Conservation (phyloP, 1,284 basidiomycete species). For the Cerrena zonata region DNA sequence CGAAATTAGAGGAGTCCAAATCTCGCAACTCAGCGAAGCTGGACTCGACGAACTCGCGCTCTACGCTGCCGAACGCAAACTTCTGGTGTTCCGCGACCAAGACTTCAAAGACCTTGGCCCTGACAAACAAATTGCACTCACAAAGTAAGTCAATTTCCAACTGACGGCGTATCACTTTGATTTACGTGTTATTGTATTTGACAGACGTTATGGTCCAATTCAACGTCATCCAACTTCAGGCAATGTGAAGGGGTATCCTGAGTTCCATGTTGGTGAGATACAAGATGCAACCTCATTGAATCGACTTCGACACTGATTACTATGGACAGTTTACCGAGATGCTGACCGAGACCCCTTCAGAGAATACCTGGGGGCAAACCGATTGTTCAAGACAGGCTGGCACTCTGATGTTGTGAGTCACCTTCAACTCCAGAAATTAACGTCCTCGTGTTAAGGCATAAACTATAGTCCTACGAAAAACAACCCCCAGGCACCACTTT, state of each 20-base stretch:
- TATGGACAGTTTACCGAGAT: constrained; percentile 42
- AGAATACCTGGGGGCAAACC: constrained; percentile 29
- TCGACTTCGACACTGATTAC: too few relatives aligned
- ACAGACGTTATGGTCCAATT: constrained; percentile 51
- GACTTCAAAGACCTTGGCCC: constrained; percentile 51
- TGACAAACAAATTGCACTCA: constrained; percentile 47
- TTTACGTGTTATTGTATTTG: background rate
- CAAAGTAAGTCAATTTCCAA: constrained; percentile 9
- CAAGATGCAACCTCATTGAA: too few relatives aligned
- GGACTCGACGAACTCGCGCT: constrained; percentile 61
- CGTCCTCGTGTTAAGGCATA: background rate
- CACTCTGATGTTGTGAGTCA: constrained; percentile 40
- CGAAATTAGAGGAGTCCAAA: constrained; percentile 53
- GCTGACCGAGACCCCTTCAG: constrained; percentile 26
- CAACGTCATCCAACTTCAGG: constrained; percentile 54
- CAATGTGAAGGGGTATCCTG: constrained; percentile 43
- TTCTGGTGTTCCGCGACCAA: constrained; percentile 53
- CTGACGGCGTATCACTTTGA: background rate
- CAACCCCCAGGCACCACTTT: constrained; percentile 58
- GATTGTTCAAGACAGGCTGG: constrained; percentile 33
- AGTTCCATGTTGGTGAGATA: constrained; percentile 44
- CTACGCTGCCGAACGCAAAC: constrained; percentile 52
- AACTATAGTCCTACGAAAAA: constrained; percentile 46
- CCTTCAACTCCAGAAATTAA: background rate
- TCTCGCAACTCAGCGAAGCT: constrained; percentile 47